These are phyloP conservation scores for Lactifluus subvellereus DNA, from an alignment of 768 basidiomycete species.

Conservation along the genomic window DNA sequence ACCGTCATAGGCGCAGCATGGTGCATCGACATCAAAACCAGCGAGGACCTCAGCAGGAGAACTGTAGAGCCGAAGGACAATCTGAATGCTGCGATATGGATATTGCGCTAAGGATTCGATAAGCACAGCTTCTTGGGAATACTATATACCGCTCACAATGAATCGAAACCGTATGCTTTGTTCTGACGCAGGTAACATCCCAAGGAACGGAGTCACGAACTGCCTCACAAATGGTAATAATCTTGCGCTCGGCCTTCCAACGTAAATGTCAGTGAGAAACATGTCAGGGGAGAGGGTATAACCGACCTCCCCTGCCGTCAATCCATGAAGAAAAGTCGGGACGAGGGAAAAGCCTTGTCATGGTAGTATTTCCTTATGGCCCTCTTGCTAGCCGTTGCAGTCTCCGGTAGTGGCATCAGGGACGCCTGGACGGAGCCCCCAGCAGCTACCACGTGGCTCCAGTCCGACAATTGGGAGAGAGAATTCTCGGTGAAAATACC, in stretches of 20 bases:
- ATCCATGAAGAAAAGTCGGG: conserved; percentile 55
- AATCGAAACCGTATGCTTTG: conserved; percentile 61
- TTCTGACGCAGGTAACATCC: conserved; percentile 62
- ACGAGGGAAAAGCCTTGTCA: conserved; percentile 48
- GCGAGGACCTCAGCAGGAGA: conserved; percentile 62
- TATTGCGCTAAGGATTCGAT: conserved; percentile 45
- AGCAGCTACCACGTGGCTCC: conserved; percentile 59
- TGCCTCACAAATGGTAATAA: conserved; percentile 53
- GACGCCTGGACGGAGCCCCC: conserved; percentile 58
- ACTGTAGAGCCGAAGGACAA: conserved; percentile 56
- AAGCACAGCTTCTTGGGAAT: neutral
- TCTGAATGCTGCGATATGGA: conserved; percentile 61
- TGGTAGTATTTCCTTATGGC: conserved; percentile 56
- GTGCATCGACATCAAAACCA: conserved; percentile 63
- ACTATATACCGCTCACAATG: conserved; percentile 39
- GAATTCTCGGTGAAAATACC: conserved; percentile 56
- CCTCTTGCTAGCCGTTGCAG: conserved; percentile 47
- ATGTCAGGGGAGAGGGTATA: neutral
- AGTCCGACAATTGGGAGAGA: conserved; percentile 51
- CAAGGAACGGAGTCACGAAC: conserved; percentile 61
- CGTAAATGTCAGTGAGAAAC: neutral
- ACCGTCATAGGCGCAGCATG: conserved; percentile 53
- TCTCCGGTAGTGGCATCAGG: conserved; percentile 45
- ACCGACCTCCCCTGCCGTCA: conserved; percentile 47
- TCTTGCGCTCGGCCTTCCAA: conserved; percentile 53